Evolutionary conservation across 2,329 filamentous ascomycete genomes (phyloP), one percentile per base, ranked within the genome.

Genomic region (Podosphaera fusca): DNA sequence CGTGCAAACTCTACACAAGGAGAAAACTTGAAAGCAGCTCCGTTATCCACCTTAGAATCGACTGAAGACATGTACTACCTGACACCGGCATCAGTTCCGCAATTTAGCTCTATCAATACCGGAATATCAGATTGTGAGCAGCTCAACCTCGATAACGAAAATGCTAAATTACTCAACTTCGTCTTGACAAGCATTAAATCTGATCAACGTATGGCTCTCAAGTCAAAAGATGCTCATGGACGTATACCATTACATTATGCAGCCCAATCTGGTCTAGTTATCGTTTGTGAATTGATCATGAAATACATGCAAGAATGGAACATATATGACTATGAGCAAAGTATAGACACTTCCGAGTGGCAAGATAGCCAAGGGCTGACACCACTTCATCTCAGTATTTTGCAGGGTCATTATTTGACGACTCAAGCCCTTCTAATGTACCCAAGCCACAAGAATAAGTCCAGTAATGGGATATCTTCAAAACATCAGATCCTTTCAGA

Each of bases 291-390:
- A 66, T 76, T 89, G 31, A 78, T 96, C 62, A 89, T 95, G 72
- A 81, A 83, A 61, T 83, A 84, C 64, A 89, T 98, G 81, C 85
- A 90, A 67, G 77, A 81, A 31, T 96, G 90, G 90, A 79, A 78
- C 14, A 82, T 94, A 63, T 95, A 95, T 65, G 78, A 94, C 64
- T 81, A 89, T 34, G 79, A 81, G 40, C 76, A 87, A 60, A 89
- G 89, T 8, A 94, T 98, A 55, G 90, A 96, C 67, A 85, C 86
- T 0, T 75, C 80, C 0, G 76, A 82, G 60, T 96, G 90, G 90
- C 90, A 95, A 69, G 92, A 98, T 67, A 78, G 81, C 29, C 92
- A 96, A 65, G 90, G 92, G 21, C 87, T 84, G 68, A 87, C 89
- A 8, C 92, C 92, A 0, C 73, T 98, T 47, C 90, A 98, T 71